These are phyloP conservation scores for Starmerella floricola DNA, from an alignment of 805 yeast genomes.

Conservation along the genomic window DNA sequence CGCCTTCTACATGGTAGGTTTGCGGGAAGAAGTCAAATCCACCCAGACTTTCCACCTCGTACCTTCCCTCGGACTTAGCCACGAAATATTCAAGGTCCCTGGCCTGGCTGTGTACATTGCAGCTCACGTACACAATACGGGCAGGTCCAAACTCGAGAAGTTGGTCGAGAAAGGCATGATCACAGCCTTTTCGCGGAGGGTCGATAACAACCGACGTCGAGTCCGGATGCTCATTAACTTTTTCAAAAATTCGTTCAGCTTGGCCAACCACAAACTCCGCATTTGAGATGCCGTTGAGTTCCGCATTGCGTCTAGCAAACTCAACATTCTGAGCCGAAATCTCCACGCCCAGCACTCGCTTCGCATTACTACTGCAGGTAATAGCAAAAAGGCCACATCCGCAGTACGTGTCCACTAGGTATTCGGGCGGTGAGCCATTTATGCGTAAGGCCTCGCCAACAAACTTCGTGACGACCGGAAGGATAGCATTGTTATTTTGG, in stretches of 20 bases:
- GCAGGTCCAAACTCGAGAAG: slow-evolving; percentile 72
- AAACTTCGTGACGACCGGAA: slow-evolving; percentile 70
- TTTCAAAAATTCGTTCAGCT: slow-evolving; percentile 78
- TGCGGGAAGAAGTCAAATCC: slow-evolving; percentile 97
- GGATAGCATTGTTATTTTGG: slow-evolving; percentile 86
- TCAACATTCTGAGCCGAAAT: slow-evolving; percentile 81
- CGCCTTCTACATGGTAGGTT: slow-evolving; percentile 84
- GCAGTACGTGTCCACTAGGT: slow-evolving; percentile 87
- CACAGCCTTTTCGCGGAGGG: slow-evolving; percentile 97
- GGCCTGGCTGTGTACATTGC: slow-evolving; percentile 97
- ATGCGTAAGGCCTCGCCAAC: slow-evolving; percentile 59
- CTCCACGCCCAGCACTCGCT: slow-evolving; percentile 83
- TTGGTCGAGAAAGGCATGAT: slow-evolving; percentile 73
- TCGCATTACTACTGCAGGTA: slow-evolving; percentile 71
- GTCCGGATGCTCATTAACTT: slow-evolving; percentile 47
- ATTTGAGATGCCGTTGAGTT: slow-evolving; percentile 58
- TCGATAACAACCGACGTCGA: slow-evolving; percentile 84
- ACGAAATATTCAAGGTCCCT: slow-evolving; percentile 80
- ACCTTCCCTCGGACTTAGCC: slow-evolving; percentile 36
- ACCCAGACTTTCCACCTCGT: slow-evolving; percentile 65
- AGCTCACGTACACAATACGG: slow-evolving; percentile 83
- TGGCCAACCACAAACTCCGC: slow-evolving; percentile 81
- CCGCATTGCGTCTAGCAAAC: slow-evolving; percentile 75
- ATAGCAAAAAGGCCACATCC: slow-evolving; percentile 91
- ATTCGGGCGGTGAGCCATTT: slow-evolving; percentile 36